Evolutionary conservation across 768 basidiomycete genomes (phyloP).

Genomic region (Lactarius sp.): DNA sequence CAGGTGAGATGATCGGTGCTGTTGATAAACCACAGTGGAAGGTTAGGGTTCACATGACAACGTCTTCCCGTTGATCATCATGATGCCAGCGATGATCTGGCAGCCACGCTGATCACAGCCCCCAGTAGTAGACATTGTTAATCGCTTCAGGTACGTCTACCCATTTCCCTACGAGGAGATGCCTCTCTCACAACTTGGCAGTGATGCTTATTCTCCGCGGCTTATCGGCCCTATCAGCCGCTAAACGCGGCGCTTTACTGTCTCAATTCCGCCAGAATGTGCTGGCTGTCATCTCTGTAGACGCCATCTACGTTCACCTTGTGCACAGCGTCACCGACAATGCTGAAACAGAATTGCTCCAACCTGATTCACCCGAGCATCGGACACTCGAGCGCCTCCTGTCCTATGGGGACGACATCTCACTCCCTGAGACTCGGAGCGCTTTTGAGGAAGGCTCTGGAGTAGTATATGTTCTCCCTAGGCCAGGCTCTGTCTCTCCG

Average conservation of each 20-base stretch:
- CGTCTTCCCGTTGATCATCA: neutral
- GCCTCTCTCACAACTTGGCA: conserved; percentile 14
- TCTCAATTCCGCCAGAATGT: conserved; percentile 48
- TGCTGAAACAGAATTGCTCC: conserved; percentile 44
- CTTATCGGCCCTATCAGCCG: conserved; percentile 65
- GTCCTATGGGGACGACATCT: conserved; percentile 76
- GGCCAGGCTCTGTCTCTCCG: conserved; percentile 90
- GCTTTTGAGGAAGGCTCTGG: conserved; percentile 36
- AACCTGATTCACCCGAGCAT: conserved; percentile 42
- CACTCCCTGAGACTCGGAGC: conserved; percentile 41
- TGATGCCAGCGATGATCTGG: neutral
- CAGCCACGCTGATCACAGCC: neutral
- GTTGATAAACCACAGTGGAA: neutral
- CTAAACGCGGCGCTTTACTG: conserved; percentile 67
- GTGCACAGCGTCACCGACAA: conserved; percentile 54
- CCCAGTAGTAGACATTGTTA: neutral
- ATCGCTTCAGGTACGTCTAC: neutral
- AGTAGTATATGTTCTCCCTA: conserved; percentile 70
- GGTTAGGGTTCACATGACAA: conserved; percentile 1
- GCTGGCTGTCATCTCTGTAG: conserved; percentile 58
- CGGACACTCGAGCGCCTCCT: conserved; percentile 65
- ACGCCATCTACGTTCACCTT: conserved; percentile 84
- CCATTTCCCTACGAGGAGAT: neutral
- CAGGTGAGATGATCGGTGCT: neutral
- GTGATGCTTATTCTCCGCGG: conserved; percentile 77